phyloP scores from a whole-genome alignment of 163 green algal species.

The Trebouxia gelatinosa region DNA sequence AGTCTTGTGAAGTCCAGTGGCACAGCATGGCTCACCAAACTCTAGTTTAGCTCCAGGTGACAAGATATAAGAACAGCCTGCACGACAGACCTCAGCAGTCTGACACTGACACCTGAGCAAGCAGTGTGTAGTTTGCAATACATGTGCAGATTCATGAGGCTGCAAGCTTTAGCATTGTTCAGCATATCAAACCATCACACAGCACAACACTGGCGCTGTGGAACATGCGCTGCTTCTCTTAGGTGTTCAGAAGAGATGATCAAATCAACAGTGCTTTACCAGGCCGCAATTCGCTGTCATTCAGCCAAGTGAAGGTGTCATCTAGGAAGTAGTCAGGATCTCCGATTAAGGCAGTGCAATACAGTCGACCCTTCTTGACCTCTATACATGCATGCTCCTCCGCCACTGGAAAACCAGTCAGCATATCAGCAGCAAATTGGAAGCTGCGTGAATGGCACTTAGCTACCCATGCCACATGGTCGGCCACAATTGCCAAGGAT shows the following conservation, averaged over 20 bases:
- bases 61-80: slow-evolving; percentile 36
- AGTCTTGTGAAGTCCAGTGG: not conserved
- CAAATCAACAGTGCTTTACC: not conserved
- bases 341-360: slow-evolving; percentile 17
- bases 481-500: not conserved
- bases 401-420: slow-evolving; percentile 24
- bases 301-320: slow-evolving; percentile 26
- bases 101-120: not conserved
- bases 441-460: not conserved
- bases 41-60: slow-evolving; percentile 17
- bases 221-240: not conserved
- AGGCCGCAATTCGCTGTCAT: slow-evolving; percentile 28
- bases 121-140: not conserved
- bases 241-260: too few relatives aligned
- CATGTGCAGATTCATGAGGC: not conserved
- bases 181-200: not conserved
- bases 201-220: not conserved
- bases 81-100: not conserved
- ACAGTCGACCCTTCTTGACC: slow-evolving; percentile 5
- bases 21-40: slow-evolving; percentile 27
- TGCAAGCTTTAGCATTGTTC: not conserved
- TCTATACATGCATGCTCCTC: slow-evolving; percentile 29
- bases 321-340: slow-evolving; percentile 30
- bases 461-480: not conserved
- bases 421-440: not conserved